phyloP scores from a whole-genome alignment of 2,329 filamentous ascomycete genomes.

The Talaromyces sp. region DNA sequence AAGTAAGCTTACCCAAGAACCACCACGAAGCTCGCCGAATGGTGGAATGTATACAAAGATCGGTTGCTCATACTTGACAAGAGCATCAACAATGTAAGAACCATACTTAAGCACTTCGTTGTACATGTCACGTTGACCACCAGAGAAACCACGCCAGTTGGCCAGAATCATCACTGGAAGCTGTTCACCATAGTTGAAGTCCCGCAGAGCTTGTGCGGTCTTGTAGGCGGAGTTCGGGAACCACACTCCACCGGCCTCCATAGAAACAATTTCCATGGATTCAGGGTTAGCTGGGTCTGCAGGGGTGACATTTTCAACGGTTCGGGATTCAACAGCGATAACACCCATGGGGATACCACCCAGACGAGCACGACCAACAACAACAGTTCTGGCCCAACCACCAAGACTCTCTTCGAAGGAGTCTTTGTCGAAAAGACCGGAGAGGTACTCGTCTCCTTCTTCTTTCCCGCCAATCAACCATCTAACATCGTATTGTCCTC shows the following conservation, averaged over 20 bases:
- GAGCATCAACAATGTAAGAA: slow-evolving; percentile 96
- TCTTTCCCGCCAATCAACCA: slow-evolving; percentile 89
- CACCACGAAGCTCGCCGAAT: slow-evolving; percentile 92
- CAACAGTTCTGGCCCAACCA: slow-evolving; percentile 95
- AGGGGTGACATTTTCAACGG: slow-evolving; percentile 93
- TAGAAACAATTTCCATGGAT: slow-evolving; percentile 90
- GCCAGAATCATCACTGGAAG: slow-evolving; percentile 97
- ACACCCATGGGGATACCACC: slow-evolving; percentile 98
- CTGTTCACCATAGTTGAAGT: slow-evolving; percentile 99
- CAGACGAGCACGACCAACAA: slow-evolving; percentile 91
- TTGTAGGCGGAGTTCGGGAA: slow-evolving; percentile 99
- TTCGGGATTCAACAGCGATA: slow-evolving; percentile 91
- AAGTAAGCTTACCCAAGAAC: slow-evolving; percentile 69
- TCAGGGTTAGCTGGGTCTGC: slow-evolving; percentile 97
- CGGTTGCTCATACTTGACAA: slow-evolving; percentile 97
- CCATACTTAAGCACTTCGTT: slow-evolving; percentile 99
- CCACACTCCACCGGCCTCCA: slow-evolving; percentile 98
- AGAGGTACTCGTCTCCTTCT: slow-evolving; percentile 76
- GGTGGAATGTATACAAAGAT: slow-evolving; percentile 99
- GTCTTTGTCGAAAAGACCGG: slow-evolving; percentile 91
- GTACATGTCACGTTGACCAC: slow-evolving; percentile 99
- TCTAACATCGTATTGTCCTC: slow-evolving; percentile 88
- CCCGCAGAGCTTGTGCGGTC: slow-evolving; percentile 96
- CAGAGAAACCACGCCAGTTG: slow-evolving; percentile 99
- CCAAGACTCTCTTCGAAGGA: slow-evolving; percentile 96